Evolutionary conservation across 352 stramenopile genomes (phyloP).

Genomic region (Thalassiosira exigua): DNA sequence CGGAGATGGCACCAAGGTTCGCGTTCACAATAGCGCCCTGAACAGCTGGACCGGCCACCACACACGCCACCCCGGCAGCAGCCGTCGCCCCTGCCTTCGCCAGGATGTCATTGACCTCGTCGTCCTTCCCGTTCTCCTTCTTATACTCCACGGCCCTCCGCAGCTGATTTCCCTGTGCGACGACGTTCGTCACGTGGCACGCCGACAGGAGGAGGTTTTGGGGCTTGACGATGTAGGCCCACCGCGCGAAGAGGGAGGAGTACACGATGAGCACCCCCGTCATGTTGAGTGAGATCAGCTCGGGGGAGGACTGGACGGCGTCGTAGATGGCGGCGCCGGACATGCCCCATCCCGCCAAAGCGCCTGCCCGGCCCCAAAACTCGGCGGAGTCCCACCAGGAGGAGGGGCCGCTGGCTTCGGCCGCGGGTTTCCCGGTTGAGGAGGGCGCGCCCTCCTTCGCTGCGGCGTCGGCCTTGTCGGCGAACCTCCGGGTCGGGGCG

Average conservation of each 20-base stretch:
- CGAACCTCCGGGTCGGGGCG: constrained; percentile 21
- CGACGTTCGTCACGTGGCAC: constrained; percentile 85
- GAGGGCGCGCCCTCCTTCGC: constrained; percentile 1
- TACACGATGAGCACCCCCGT: constrained; percentile 85
- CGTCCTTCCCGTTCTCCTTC: constrained; percentile 67
- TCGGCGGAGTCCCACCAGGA: constrained; percentile 68
- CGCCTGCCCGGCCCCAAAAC: constrained; percentile 76
- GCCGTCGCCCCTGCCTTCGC: constrained; percentile 66
- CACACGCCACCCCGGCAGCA: constrained; percentile 48
- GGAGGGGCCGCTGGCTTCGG: not conserved
- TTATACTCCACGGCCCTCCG: constrained; percentile 79
- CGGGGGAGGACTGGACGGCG: constrained; percentile 76
- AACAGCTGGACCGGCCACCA: constrained; percentile 66
- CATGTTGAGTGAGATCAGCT: constrained; percentile 86
- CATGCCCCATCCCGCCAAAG: constrained; percentile 78
- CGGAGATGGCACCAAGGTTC: constrained; percentile 72
- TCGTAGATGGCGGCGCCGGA: constrained; percentile 89
- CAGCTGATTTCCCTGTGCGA: constrained; percentile 84
- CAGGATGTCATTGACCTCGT: constrained; percentile 75
- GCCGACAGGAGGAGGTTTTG: constrained; percentile 76
- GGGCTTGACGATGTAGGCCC: constrained; percentile 81
- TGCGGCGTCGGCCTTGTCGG: constrained; percentile 37
- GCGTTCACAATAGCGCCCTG: constrained; percentile 59
- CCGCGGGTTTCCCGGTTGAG: not conserved
- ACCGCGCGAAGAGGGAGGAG: constrained; percentile 82